Percentiles rank a stretch among this genome's conserved stretches.
Conservation (phyloP, 345 rosid species). For the Citrus trifoliata region DNA sequence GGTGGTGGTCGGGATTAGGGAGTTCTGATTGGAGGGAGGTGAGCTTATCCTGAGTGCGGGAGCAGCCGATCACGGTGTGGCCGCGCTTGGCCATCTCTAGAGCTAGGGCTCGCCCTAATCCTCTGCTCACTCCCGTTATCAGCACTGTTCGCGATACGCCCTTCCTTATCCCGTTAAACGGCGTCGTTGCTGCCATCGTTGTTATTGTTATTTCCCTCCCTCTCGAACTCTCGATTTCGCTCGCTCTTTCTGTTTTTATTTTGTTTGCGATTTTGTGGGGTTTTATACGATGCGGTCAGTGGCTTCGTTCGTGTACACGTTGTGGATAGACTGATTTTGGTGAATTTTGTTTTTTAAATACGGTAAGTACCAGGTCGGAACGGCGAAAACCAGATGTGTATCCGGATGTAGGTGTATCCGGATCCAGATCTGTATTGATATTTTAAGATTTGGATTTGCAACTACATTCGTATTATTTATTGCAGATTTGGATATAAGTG, state of each 20-base stretch:
- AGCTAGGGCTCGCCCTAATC: constrained; percentile 87
- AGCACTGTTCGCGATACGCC: constrained; percentile 36
- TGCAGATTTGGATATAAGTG: too few relatives aligned
- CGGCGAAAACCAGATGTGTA: too few relatives aligned
- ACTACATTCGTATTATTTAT: too few relatives aligned
- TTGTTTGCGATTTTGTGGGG: too few relatives aligned
- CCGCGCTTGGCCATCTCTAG: constrained; percentile 84
- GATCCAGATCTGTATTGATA: too few relatives aligned
- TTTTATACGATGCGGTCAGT: neutral
- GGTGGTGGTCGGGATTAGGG: constrained; percentile 48
- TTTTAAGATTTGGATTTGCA: too few relatives aligned
- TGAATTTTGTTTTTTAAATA: too few relatives aligned
- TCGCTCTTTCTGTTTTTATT: neutral
- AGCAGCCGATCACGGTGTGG: constrained; percentile 88
- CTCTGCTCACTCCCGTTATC: constrained; percentile 89
- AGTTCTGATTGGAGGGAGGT: constrained; percentile 63
- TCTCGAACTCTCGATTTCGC: neutral
- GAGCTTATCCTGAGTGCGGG: constrained; percentile 79
- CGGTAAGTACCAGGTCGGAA: too few relatives aligned
- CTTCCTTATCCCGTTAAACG: constrained; percentile 31
- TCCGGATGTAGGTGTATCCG: too few relatives aligned
- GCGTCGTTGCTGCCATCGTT: constrained; percentile 23
- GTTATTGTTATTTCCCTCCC: neutral
- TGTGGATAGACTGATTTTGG: too few relatives aligned
- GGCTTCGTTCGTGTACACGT: neutral